Evolutionary conservation across 352 stramenopile species (phyloP), one percentile per base, ranked within the genome.

Genomic region (Phytophthora kernoviae): DNA sequence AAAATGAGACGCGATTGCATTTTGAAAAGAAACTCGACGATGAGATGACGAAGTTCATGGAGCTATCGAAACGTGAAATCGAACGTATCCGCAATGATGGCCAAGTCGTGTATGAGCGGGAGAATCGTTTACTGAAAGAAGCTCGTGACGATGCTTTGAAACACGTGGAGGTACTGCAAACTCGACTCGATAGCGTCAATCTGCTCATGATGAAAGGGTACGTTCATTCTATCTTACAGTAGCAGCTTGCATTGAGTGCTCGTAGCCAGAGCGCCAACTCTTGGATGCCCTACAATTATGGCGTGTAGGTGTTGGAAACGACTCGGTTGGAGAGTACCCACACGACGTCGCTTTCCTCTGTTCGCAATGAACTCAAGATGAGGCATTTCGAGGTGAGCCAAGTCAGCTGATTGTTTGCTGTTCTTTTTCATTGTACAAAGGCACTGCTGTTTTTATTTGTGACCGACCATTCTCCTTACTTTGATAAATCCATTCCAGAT

Each of bases 291-390:
- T 41, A 0, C 12, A 10, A 30, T 10, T 22, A 12, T 20, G 27
- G 1, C 20, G 9, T 37, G 18, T 21, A 87, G 77, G 58, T 84
- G 4, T 62, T 90, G 2, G 80, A 89, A 62, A 45, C 64, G 14
- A 88, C 76, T 17, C 70, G 79, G 4, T 57, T 73, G 55, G 84
- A 91, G 22, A 85, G 74, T 49, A 49, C 58, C 9, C 79, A 89
- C 53, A 73, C 73, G 12, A 85, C 76, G 4, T 51, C 73, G 14
- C 49, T 90, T 9, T 72, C 84, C 33, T 58, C 64, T 5, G 34
- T 74, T 0, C 78, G 79, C 24, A 90, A 81, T 43, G 79, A 93
- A 22, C 55, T 93, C 26, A 93, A 91, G 57, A 91, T 93, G 76
- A 82, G 78, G 54, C 79, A 89, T 50, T 93, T 91, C 56, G 84